Evolutionary conservation across 305 asterid genomes (phyloP), one percentile per base, ranked within the genome.

Genomic region (Fraxinus albicans): DNA sequence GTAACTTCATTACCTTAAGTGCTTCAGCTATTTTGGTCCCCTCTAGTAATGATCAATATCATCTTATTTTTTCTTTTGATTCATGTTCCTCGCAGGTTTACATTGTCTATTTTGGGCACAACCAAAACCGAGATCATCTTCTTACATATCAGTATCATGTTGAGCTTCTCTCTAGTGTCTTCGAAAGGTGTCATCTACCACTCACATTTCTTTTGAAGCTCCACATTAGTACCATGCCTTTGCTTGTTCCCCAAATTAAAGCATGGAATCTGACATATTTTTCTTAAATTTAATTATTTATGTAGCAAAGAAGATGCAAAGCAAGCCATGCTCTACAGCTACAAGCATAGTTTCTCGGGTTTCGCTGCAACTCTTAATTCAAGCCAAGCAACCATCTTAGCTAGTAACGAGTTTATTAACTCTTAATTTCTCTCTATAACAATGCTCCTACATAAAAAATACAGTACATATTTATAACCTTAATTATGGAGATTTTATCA

Each of bases 331-430:
- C 4, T 89, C 6, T 88, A 92, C 73, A 90, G 91, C 90, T 92
- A 92, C 89, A 89, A 86, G 83, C 86, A 84, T 77, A 63, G 73
- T n/a, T 89, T 92, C 85, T 90, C 94, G 6, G 96, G 96, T 44
- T 92, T 92, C 75, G 87, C 96, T 6, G 94, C 93, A 35, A 74
- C 83, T 9, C 88, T 92, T 23, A 87, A 89, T 84, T 88, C 89
- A 72, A 86, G 84, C 80, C 95, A 92, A 83, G 97, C 94, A 74
- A 78, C 87, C 9, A 38, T 67, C 82, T 81, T 92, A 82, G 82
- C 85, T 29, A 87, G 95, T 91, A 91, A 83, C 63, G 25, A 55
- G 4, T 79, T 27, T 12, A 60, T 60, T 60, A 77, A n/a, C 70
- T 19, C 38, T 12, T 50, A 25, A 19, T 42, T 60, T 60, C 70